Conservation (phyloP, 2,329 filamentous ascomycete species). For the Sporothrix pseudoabietina region DNA sequence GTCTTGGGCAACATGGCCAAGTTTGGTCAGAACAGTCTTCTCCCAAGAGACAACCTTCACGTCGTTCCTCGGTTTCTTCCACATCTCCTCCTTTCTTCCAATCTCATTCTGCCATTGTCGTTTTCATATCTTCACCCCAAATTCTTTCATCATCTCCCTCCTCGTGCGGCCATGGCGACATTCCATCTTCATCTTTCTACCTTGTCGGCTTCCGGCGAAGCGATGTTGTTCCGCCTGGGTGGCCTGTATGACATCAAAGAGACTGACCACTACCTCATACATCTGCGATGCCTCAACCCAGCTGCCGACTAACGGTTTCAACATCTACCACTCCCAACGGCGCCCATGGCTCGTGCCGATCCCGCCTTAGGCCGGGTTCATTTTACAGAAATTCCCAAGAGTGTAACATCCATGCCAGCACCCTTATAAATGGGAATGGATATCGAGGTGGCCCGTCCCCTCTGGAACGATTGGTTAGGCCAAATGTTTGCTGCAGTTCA, state of each 20-base stretch:
- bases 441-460: neutral
- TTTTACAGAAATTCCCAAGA: neutral
- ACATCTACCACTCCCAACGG: neutral
- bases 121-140: too few relatives aligned
- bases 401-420: neutral
- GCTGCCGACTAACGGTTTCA: neutral
- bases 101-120: too few relatives aligned
- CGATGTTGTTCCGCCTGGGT: neutral
- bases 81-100: too few relatives aligned
- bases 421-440: neutral
- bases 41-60: too few relatives aligned
- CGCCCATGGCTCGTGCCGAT: neutral
- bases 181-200: neutral
- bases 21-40: conserved; percentile 48
- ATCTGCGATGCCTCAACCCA: neutral
- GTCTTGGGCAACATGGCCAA: conserved; percentile 65
- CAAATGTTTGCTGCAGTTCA: neutral
- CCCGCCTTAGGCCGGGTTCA: neutral
- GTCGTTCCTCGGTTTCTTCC: too few relatives aligned
- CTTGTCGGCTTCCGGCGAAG: neutral
- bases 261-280: neutral
- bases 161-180: neutral
- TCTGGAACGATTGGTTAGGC: neutral
- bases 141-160: too few relatives aligned
- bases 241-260: neutral